Evolutionary conservation across 2,329 filamentous ascomycete genomes (phyloP).

Genomic region (Lachnellula willkommii): DNA sequence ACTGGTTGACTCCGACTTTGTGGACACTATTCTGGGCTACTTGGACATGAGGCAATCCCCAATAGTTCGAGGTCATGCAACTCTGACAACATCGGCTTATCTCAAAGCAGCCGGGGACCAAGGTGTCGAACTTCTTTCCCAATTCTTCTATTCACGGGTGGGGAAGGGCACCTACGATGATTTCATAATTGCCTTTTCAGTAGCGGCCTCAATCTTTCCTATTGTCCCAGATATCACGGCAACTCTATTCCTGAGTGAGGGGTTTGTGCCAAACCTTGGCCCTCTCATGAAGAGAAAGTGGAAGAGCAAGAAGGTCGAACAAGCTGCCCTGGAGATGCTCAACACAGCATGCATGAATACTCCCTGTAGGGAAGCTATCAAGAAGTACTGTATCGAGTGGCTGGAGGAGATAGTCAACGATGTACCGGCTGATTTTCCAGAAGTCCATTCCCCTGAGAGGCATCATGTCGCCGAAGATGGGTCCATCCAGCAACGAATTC

Average conservation of each 20-base stretch:
- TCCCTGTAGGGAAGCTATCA: slow-evolving; percentile 74
- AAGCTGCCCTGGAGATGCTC: slow-evolving; percentile 80
- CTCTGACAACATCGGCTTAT: slow-evolving; percentile 75
- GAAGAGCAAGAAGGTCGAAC: slow-evolving; percentile 81
- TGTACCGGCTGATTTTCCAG: slow-evolving; percentile 51
- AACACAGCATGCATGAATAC: slow-evolving; percentile 87
- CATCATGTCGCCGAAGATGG: slow-evolving; percentile 25
- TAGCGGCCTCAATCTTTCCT: slow-evolving; percentile 83
- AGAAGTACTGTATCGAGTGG: slow-evolving; percentile 81
- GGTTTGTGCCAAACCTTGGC: slow-evolving; percentile 73
- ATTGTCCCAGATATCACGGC: slow-evolving; percentile 71
- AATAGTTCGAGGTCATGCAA: slow-evolving; percentile 72
- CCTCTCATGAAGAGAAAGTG: slow-evolving; percentile 72
- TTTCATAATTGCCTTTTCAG: slow-evolving; percentile 86
- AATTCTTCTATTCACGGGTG: slow-evolving; percentile 69
- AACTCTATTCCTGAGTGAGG: slow-evolving; percentile 78
- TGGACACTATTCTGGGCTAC: slow-evolving; percentile 81
- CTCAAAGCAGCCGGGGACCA: slow-evolving; percentile 70
- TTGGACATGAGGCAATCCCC: slow-evolving; percentile 77
- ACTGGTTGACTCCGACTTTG: slow-evolving; percentile 65
- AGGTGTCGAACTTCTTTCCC: slow-evolving; percentile 63
- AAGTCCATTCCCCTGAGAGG: slow-evolving; percentile 21
- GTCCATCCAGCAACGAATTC: slow-evolving; percentile 33
- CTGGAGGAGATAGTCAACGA: slow-evolving; percentile 77
- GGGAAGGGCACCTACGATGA: slow-evolving; percentile 76